Evolutionary conservation across 1,284 basidiomycete species (phyloP).

Genomic region (Lignosus rhinocerotis): DNA sequence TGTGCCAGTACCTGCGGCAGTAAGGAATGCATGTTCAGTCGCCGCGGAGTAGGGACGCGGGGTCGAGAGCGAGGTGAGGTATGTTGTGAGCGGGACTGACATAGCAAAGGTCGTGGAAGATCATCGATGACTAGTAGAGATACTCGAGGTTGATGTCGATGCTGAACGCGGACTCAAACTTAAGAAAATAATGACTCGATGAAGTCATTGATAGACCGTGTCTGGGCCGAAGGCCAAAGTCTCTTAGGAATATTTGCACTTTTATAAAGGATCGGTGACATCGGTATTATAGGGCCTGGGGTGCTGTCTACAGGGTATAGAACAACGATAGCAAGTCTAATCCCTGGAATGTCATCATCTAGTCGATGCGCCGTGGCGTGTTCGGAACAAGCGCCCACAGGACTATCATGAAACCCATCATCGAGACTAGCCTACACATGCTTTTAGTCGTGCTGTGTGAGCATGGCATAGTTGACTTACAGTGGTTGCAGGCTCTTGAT

Average conservation of each 20-base stretch:
- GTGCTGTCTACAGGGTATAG: not conserved
- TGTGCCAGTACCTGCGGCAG: constrained; percentile 49
- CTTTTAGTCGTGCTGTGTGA: not conserved
- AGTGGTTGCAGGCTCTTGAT: constrained; percentile 28
- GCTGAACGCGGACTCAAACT: too few relatives aligned
- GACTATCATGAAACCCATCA: constrained; percentile 28
- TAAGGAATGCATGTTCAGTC: constrained; percentile 57
- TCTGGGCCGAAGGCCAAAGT: too few relatives aligned
- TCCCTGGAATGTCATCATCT: not conserved
- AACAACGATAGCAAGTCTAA: not conserved
- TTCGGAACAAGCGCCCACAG: constrained; percentile 26
- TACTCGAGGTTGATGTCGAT: too few relatives aligned
- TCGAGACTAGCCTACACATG: constrained; percentile 22
- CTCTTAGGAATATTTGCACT: too few relatives aligned
- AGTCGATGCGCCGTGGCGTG: constrained; percentile 17
- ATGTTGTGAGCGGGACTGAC: constrained; percentile 27
- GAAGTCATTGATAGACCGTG: too few relatives aligned
- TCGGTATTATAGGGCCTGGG: too few relatives aligned
- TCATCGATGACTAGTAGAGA: too few relatives aligned
- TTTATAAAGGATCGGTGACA: too few relatives aligned
- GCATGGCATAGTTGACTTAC: constrained; percentile 4
- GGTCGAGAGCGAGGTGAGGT: constrained; percentile 39
- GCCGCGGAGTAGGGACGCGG: constrained; percentile 46
- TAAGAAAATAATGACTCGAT: too few relatives aligned
- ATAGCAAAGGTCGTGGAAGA: not conserved